Percentiles rank a stretch among this genome's conserved stretches.
Conservation (phyloP, 441 rosid genomes). For the Metrosideros polymorpha region DNA sequence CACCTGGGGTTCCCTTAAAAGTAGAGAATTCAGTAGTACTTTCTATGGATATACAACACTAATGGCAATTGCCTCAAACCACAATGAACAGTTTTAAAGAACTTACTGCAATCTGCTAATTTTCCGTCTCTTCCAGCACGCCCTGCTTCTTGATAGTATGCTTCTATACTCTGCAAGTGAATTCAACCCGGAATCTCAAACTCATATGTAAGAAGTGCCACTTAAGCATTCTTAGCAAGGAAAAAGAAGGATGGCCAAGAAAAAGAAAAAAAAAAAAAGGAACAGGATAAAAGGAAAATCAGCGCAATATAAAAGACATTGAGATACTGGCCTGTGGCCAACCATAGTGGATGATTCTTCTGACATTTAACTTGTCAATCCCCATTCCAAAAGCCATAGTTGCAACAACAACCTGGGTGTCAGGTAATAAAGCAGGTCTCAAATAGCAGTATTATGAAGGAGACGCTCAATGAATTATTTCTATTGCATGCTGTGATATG, state of each 20-base stretch:
- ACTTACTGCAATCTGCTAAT: conserved; percentile 77
- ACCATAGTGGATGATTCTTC: conserved; percentile 84
- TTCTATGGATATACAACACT: neutral
- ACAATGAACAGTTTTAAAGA: neutral
- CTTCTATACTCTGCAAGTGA: conserved; percentile 73
- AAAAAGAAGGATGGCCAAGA: neutral
- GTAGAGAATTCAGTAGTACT: neutral
- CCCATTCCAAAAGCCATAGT: conserved; percentile 98
- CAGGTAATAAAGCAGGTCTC: neutral
- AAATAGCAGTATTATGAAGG: neutral
- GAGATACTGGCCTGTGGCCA: conserved; percentile 74
- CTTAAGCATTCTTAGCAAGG: neutral
- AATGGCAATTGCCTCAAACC: neutral
- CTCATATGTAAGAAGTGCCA: neutral
- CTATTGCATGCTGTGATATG: neutral
- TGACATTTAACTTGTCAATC: conserved; percentile 75
- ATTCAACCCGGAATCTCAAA: neutral
- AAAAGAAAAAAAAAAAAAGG: neutral
- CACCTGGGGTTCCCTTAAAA: neutral
- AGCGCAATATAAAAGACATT: neutral
- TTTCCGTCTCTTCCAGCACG: conserved; percentile 98
- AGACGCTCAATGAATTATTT: neutral
- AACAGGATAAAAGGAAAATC: neutral
- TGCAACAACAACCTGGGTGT: conserved; percentile 71
- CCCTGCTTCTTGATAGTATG: conserved; percentile 97